A percentile compares a stretch with the other conserved stretches of the same genome.
These are phyloP conservation scores for Gyrodon lividus DNA, from an alignment of 768 basidiomycete species.

Conservation along the genomic window DNA sequence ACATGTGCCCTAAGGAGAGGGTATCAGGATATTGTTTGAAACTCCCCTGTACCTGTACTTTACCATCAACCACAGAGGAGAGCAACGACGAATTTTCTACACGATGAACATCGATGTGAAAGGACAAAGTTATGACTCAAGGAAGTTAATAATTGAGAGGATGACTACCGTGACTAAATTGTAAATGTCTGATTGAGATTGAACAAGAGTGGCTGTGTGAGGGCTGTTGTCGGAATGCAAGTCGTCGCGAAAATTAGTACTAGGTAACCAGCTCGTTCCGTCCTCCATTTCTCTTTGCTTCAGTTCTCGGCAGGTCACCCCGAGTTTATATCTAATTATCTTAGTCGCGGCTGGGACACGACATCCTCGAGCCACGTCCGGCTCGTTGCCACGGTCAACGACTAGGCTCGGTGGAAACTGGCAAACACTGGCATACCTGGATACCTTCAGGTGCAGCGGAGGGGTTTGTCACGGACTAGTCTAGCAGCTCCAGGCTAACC, in stretches of 20 bases:
- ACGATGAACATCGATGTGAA: not conserved
- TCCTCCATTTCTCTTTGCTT: not conserved
- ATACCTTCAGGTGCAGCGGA: not conserved
- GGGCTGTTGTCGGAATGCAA: not conserved
- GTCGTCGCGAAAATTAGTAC: not conserved
- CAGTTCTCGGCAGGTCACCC: constrained; percentile 3
- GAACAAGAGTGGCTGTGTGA: constrained; percentile 6
- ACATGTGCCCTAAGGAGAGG: not conserved
- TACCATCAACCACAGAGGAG: not conserved
- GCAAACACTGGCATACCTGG: not conserved
- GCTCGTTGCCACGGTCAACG: not conserved
- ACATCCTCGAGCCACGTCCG: not conserved
- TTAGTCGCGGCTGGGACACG: constrained; percentile 12
- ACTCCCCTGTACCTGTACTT: not conserved
- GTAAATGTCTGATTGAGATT: not conserved
- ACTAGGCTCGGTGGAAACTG: not conserved
- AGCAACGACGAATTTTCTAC: too few species aligned
- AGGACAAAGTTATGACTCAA: too few species aligned
- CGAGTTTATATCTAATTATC: constrained; percentile 1
- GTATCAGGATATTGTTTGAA: not conserved
- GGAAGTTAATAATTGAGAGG: too few species aligned
- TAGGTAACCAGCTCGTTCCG: not conserved
- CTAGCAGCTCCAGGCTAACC: not conserved
- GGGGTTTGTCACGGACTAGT: too few species aligned
- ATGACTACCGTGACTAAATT: too few species aligned